Evolutionary conservation across 352 stramenopile species (phyloP), one percentile per base, ranked within the genome.

Genomic region (Globisporangium ultimum): DNA sequence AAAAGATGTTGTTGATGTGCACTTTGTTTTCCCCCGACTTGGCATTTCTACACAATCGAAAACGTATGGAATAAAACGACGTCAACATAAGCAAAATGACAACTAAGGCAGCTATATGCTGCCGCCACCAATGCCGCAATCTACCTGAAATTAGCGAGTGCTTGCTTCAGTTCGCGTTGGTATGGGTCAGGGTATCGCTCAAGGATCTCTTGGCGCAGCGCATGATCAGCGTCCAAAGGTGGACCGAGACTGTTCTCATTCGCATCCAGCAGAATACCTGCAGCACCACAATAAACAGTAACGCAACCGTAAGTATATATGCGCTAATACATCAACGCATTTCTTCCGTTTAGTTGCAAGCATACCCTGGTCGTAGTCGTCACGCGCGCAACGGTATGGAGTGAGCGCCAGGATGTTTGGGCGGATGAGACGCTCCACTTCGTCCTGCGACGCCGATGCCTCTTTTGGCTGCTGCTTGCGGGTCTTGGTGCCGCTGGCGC

Each of bases 241-340:
- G 97, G 91, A 0, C 97, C 96, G 28, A 97, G 84, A 53, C 93
- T 97, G 78, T 99, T 99, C 78, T 99, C 97, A 61, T 99, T 99
- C 50, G 96, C 97, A 76, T 99, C 97, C 60, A 99, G 78, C 28
- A 99, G 70, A 54, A 98, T 92, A 21, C 96, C 95, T 92, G 38
- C 38, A 40, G 1, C 28, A 36, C 28, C 28, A 10, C 28, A 36
- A 36, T 10, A 36, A 36, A 28, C 24, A 51, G 36, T 41, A 24
- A 7, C 13, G 2, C 15, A 21, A 32, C n/a, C 24, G 13, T 24
- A 52, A 5, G 15, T 28, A 8, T 17, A 46, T 15, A 46, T 2
- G 24, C n/a, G 15, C 34, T 20, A 53, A 24, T 22, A 28, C 12
- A 12, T 7, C 14, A 5, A 0, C 40, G 38, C 17, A 1, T 28